A percentile compares a stretch with the other conserved stretches of the same genome.
phyloP scores from a whole-genome alignment of 495 filamentous ascomycete genomes.

The Achaetomiella virescens region DNA sequence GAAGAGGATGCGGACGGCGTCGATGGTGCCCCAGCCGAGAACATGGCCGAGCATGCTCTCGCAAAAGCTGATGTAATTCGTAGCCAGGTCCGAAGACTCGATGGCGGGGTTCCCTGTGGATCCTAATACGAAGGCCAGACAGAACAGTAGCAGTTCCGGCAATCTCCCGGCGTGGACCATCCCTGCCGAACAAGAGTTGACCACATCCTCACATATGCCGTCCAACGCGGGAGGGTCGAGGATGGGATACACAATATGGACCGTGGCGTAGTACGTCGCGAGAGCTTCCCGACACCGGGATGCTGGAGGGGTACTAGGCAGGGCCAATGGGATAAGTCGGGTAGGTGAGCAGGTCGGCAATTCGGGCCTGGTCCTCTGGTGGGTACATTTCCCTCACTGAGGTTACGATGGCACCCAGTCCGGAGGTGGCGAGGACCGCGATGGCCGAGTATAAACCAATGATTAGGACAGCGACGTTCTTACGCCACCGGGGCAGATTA shows the following conservation, averaged over 20 bases:
- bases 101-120: not conserved
- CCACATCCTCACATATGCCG: not conserved
- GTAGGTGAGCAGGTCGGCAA: not conserved
- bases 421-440: not conserved
- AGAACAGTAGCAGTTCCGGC: not conserved
- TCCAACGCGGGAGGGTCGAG: not conserved
- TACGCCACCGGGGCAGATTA: not conserved
- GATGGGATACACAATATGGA: not conserved
- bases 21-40: not conserved
- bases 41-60: not conserved
- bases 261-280: not conserved
- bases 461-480: not conserved
- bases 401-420: slow-evolving; percentile 1
- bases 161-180: not conserved
- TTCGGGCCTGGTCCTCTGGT: not conserved
- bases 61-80: not conserved
- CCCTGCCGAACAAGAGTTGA: not conserved
- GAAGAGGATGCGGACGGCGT: not conserved
- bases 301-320: not conserved
- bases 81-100: not conserved
- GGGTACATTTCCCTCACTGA: not conserved
- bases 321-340: not conserved
- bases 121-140: not conserved
- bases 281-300: not conserved
- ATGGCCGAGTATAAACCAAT: not conserved